Percentiles rank a stretch among this genome's conserved stretches.
phyloP scores from a whole-genome alignment of 2,329 filamentous ascomycete species.

The Catunica adiposa region DNA sequence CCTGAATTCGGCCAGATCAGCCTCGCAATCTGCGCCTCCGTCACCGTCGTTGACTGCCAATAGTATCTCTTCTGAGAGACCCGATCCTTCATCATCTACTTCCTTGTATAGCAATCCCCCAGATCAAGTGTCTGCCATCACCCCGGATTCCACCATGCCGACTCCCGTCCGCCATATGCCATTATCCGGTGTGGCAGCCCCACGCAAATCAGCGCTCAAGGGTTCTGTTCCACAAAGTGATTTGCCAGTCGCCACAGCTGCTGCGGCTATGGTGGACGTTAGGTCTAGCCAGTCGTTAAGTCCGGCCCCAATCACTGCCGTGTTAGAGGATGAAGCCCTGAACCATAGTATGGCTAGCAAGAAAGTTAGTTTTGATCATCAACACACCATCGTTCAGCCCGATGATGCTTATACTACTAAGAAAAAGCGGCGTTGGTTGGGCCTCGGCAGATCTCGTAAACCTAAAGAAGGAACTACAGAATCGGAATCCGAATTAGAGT shows the following conservation, averaged over 20 bases:
- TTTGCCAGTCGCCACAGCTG: not conserved
- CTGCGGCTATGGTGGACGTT: not conserved
- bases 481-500: slow-evolving; percentile 1
- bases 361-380: slow-evolving; percentile 12
- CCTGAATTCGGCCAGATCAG: not conserved
- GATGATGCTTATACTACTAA: slow-evolving; percentile 10
- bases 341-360: not conserved
- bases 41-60: not conserved
- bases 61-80: not conserved
- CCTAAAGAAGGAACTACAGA: not conserved
- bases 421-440: slow-evolving; percentile 9
- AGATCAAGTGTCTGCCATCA: not conserved
- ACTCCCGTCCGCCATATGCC: slow-evolving; percentile 24
- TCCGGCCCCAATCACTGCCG: not conserved
- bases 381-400: slow-evolving; percentile 10
- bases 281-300: not conserved
- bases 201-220: slow-evolving; percentile 64
- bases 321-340: not conserved
- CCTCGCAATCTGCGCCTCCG: too few relatives aligned
- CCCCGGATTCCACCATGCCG: slow-evolving; percentile 1
- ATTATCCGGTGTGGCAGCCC: slow-evolving; percentile 53
- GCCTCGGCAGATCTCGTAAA: slow-evolving; percentile 4
- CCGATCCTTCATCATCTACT: too few relatives aligned
- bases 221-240: slow-evolving; percentile 18
- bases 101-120: not conserved